A percentile compares a stretch with the other conserved stretches of the same genome.
These are phyloP conservation scores for Xerocomellus chrysenteron DNA, from an alignment of 768 basidiomycete species.

Conservation along the genomic window DNA sequence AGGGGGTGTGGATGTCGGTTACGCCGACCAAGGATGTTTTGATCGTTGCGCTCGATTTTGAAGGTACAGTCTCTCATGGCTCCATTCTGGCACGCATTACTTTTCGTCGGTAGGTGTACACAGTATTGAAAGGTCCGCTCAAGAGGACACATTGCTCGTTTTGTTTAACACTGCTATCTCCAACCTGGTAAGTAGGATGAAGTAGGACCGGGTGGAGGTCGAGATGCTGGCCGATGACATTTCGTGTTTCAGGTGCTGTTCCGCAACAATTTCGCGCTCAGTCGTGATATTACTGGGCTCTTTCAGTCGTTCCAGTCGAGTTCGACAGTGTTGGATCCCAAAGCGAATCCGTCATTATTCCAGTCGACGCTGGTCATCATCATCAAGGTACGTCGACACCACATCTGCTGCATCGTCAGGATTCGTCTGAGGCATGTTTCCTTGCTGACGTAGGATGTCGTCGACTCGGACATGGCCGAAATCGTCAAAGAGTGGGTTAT, in stretches of 20 bases:
- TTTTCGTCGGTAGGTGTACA: slow-evolving; percentile 44
- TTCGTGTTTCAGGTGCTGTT: slow-evolving; percentile 48
- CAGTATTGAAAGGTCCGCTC: slow-evolving; percentile 60
- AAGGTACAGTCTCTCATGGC: slow-evolving; percentile 30
- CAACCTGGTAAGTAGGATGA: slow-evolving; percentile 51
- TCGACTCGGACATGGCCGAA: slow-evolving; percentile 58
- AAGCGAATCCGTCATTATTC: slow-evolving; percentile 56
- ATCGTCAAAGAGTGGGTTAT: slow-evolving; percentile 53
- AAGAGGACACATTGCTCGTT: slow-evolving; percentile 63
- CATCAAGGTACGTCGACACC: slow-evolving; percentile 47
- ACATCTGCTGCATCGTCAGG: background rate
- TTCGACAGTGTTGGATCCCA: slow-evolving; percentile 57
- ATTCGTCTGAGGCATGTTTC: background rate
- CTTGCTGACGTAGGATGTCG: slow-evolving; percentile 62
- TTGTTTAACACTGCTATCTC: slow-evolving; percentile 67
- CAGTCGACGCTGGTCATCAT: slow-evolving; percentile 59
- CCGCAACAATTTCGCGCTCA: slow-evolving; percentile 64
- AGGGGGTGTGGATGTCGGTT: slow-evolving; percentile 68
- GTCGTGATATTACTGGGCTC: slow-evolving; percentile 57
- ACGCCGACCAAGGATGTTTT: slow-evolving; percentile 55
- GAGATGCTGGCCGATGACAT: background rate
- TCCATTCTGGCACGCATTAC: background rate
- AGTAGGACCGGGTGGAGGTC: too few relatives aligned
- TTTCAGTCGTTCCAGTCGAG: slow-evolving; percentile 64
- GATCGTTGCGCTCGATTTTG: slow-evolving; percentile 62